Base-by-base conservation (phyloP, 1,139 yeast species). In the Hyphopichia khmerensis region DNA sequence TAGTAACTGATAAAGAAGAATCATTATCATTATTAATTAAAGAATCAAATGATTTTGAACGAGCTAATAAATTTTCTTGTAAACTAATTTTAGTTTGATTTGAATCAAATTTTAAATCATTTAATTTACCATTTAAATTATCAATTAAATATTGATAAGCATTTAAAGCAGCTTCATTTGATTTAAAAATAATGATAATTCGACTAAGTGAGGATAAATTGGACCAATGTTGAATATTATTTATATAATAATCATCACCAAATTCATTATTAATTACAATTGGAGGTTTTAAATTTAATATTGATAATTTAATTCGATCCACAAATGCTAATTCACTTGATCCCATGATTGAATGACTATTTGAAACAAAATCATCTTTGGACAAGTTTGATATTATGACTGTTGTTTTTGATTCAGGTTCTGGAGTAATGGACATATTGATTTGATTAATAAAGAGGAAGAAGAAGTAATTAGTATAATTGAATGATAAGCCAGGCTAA, bases 211-310 rank as follows among this genome's bases (percentile, higher is more conserved):
- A 72, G 10, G 79, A 69, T 32, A 76, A 52, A 40, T 65, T 71
- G 10, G 77, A 66, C 80, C 80, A 76, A 46, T 72, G 64, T 35
- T 62, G 57, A 30, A 76, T 67, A 34, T 64, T 52, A 36, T 60
- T 57, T 26, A 65, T 42, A 36, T 47, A 60, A 43, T 59, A 59
- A 35, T 62, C 67, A 27, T 57, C 59, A 16, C 54, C 53, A 13
- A 15, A 38, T 26, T 32, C 44, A 17, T 45, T 44, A n/a, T 48
- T 32, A 7, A 38, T 37, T 3, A 19, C 38, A 9, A 37, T 39
- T 18, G 43, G 26, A 24, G 53, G 48, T 9, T 48, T 50, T 33
- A 62, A 48, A 41, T 67, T 67, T 34, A 69, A 55, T 1, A 70
- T 58, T 3, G 57, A 54, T 40, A 66, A 52, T 45, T 71, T 72